These are phyloP conservation scores for Peronospora destructor DNA, from an alignment of 352 stramenopile genomes.

Conservation along the genomic window DNA sequence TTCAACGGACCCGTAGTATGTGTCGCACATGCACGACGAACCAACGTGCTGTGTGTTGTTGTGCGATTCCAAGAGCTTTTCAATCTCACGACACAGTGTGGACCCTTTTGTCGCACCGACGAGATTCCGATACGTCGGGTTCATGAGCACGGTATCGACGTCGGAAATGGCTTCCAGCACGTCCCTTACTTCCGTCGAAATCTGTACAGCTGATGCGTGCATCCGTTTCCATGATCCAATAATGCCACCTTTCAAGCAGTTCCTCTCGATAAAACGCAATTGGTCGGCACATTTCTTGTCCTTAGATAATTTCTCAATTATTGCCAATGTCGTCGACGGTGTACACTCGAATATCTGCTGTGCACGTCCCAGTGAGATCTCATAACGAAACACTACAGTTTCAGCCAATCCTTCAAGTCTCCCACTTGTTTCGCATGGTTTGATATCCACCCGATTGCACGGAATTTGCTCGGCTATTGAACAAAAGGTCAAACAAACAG, in stretches of 20 bases:
- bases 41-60: conserved; percentile 24
- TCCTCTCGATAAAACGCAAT: conserved; percentile 61
- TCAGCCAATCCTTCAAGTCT: conserved; percentile 3
- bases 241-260: conserved; percentile 58
- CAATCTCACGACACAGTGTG: conserved; percentile 46
- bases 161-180: conserved; percentile 70
- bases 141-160: conserved; percentile 57
- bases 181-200: conserved; percentile 62
- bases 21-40: conserved; percentile 59
- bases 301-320: conserved; percentile 49
- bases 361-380: conserved; percentile 52
- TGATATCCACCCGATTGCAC: conserved; percentile 54
- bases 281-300: conserved; percentile 46
- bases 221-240: conserved; percentile 54
- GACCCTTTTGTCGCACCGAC: conserved; percentile 53
- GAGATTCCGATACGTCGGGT: conserved; percentile 47
- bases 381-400: conserved; percentile 44
- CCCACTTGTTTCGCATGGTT: conserved; percentile 25
- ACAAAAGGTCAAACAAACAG: neutral
- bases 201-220: conserved; percentile 46
- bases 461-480: conserved; percentile 54
- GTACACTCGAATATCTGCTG: conserved; percentile 62
- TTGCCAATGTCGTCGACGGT: conserved; percentile 42
- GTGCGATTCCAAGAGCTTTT: conserved; percentile 50
- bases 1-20: conserved; percentile 60